These are phyloP conservation scores for Hygrophoropsis aurantiaca DNA, from an alignment of 768 basidiomycete genomes.

Conservation along the genomic window DNA sequence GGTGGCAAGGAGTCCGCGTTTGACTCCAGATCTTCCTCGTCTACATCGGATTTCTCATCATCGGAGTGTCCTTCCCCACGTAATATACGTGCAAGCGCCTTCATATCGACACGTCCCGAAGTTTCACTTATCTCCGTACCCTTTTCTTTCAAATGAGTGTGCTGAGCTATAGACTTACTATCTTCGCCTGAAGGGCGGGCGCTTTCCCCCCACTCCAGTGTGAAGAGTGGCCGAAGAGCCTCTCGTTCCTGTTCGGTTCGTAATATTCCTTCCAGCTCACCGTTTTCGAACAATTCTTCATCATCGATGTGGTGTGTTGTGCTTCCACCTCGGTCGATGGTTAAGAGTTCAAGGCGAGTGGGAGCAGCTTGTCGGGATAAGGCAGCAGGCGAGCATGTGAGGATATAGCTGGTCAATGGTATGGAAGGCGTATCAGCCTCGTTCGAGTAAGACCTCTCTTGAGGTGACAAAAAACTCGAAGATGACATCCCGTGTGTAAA, in stretches of 20 bases:
- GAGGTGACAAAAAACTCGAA: constrained; percentile 1
- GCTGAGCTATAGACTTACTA: constrained; percentile 14
- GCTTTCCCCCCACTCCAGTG: constrained; percentile 34
- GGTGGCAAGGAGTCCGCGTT: constrained; percentile 1
- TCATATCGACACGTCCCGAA: constrained; percentile 50
- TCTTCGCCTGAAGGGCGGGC: neutral
- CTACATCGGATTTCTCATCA: constrained; percentile 27
- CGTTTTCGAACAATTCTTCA: constrained; percentile 69
- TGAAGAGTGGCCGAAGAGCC: constrained; percentile 36
- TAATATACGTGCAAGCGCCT: constrained; percentile 54
- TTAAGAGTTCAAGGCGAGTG: constrained; percentile 67
- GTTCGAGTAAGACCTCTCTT: neutral
- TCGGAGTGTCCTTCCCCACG: constrained; percentile 26
- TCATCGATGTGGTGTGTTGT: constrained; percentile 52
- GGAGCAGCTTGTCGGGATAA: constrained; percentile 35
- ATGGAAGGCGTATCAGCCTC: constrained; percentile 11
- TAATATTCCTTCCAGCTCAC: constrained; percentile 64
- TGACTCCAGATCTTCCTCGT: constrained; percentile 14
- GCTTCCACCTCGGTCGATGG: constrained; percentile 56
- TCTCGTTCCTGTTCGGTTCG: constrained; percentile 53
- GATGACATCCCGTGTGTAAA: constrained; percentile 1
- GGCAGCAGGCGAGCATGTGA: constrained; percentile 42
- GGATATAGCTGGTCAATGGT: constrained; percentile 52
- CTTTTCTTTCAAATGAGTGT: constrained; percentile 21
- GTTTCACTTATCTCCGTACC: constrained; percentile 30